Evolutionary conservation across 2,329 filamentous ascomycete species (phyloP), one percentile per base, ranked within the genome.

Genomic region (Venturia pyrina): DNA sequence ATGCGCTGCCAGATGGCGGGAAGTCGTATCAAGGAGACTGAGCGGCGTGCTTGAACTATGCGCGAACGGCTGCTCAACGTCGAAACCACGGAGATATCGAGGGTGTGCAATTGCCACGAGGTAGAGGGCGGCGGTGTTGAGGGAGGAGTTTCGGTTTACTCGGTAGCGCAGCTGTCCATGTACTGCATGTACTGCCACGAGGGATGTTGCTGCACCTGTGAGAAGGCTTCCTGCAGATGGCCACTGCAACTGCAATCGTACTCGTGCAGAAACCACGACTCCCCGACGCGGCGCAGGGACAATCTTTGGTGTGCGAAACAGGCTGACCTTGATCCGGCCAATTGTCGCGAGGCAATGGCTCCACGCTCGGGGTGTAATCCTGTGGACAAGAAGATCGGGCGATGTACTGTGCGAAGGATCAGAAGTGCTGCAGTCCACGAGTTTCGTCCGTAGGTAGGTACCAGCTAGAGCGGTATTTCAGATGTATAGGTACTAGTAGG

Each of bases 1-100:
- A 46, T 46, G 60, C n/a, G 40, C 60, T 32, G 43, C 60, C 60
- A 46, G n/a, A 34, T 59, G 53, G 53, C 37, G 53, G 53, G 28
- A 3, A 59, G 17, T 34, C 53, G 19, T 34, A 10, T 21, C 28
- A 11, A 37, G 24, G 28, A 13, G 17, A n/a, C 15, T 37, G 53
- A 59, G 53, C 53, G 32, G 53, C 53, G 53, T 59, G 53, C 53
- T 59, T n/a, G 53, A 37, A 28, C 28, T 59, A 37, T 32, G 53
- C 53, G 53, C 28, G 19, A 59, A 37, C 19, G 15, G 28, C 32
- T 13, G 21, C 5, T 11, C 28, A n/a, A 37, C 8, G 19, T 37
- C 32, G 32, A 37, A 34, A 21, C 28, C 53, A 34, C 28, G 15
- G 53, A n/a, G 32, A 37, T 8, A 3, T 21, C 37, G 32, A n/a